These are phyloP conservation scores for Lepidium aucheri DNA, from an alignment of 345 rosid species.

Conservation along the genomic window DNA sequence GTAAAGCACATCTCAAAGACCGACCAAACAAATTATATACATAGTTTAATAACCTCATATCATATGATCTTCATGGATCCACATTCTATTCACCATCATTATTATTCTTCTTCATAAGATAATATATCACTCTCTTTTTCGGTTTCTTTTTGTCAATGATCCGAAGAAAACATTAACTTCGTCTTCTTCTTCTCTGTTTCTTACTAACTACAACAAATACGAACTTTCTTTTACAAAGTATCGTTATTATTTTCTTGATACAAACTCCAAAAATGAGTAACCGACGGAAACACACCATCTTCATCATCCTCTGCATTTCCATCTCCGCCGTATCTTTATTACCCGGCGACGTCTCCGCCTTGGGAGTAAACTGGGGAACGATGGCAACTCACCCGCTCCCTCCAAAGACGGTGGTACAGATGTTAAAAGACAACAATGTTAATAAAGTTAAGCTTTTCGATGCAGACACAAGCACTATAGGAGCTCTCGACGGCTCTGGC, in stretches of 20 bases:
- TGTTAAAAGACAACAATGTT: slow-evolving; percentile 76
- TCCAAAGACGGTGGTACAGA: slow-evolving; percentile 60
- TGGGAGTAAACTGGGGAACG: slow-evolving; percentile 95
- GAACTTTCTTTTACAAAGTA: no score
- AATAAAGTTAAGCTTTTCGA: slow-evolving; percentile 83
- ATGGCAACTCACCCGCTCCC: slow-evolving; percentile 60
- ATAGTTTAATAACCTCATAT: background rate
- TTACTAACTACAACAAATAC: background rate
- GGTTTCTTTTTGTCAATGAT: no score
- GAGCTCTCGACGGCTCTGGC: slow-evolving; percentile 62
- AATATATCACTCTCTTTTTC: no score
- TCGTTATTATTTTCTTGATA: no score
- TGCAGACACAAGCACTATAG: slow-evolving; percentile 52
- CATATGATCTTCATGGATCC: background rate
- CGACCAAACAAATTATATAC: slow-evolving; percentile 6
- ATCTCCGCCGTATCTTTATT: background rate
- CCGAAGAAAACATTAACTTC: background rate
- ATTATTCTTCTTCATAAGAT: no score
- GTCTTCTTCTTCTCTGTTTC: background rate
- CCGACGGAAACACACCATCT: background rate
- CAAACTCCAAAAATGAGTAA: slow-evolving; percentile 7
- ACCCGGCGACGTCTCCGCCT: slow-evolving; percentile 8
- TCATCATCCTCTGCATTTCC: slow-evolving; percentile 1
- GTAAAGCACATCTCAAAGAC: slow-evolving; percentile 5
- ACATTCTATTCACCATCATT: slow-evolving; percentile 5